Evolutionary conservation across 768 basidiomycete species (phyloP), one percentile per base, ranked within the genome.

Genomic region (Termitomyces titanicus): DNA sequence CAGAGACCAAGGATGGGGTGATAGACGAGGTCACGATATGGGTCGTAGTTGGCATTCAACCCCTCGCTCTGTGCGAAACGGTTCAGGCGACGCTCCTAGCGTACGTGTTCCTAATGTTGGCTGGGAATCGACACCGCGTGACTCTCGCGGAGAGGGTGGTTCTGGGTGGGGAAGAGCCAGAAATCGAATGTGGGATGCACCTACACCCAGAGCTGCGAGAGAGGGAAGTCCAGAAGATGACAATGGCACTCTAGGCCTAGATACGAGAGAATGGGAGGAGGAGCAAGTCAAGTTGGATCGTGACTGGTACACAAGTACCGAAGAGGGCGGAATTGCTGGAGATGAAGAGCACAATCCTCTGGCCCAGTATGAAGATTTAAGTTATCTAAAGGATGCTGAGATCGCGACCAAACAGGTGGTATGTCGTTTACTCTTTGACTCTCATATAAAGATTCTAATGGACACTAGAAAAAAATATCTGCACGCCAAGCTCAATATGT

Each of bases 401-500:
- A 81, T 92, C 59, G 83, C 83, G 8, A 85, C 77, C 25, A 93
- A 91, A 69, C 82, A 86, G 72, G 81, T 83, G 54, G 89, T 89
- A 35, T 48, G 85, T 72, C 22, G 8, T 13, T 20, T 17, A 9
- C 38, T 47, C 25, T 57, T 20, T 53, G 39, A 13, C n/a, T 49
- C 6, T 43, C 20, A 43, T 43, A 20, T 56, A 18, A 55, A 20
- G 56, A 75, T 24, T 7, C 1, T 9, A 1, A 18, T 22, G 12
- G 54, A 43, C 38, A 56, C 5, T 61, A 88, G 86, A 94, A 88
- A 74, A 89, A 88, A 72, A 84, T 97, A 17, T 96, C 94, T 1
- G 97, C 97, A 5, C 79, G 88, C 54, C 95, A 98, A 70, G 95
- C 95, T 0, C 95, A 98, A 85, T 97, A 94, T 68, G 93, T 94